Evolutionary conservation across 2,329 filamentous ascomycete genomes (phyloP).

Genomic region (Cyphellophora attinorum): DNA sequence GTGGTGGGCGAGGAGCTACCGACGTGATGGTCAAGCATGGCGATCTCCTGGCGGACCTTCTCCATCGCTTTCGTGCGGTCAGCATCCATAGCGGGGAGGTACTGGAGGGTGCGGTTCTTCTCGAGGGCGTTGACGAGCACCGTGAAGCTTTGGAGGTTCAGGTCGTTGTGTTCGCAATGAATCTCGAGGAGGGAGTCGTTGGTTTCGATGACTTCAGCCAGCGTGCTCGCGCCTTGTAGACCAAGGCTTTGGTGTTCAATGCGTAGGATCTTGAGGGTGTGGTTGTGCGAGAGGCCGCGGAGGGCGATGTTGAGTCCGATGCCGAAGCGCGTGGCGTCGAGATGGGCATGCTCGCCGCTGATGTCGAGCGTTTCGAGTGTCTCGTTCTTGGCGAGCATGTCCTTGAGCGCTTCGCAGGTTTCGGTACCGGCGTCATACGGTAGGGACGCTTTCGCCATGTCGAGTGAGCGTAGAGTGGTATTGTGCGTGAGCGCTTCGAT

Average conservation of each 20-base stretch:
- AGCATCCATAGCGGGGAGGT: constrained; percentile 53
- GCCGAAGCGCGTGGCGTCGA: constrained; percentile 62
- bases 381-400: constrained; percentile 58
- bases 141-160: constrained; percentile 53
- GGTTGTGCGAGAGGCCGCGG: constrained; percentile 55
- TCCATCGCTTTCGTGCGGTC: constrained; percentile 54
- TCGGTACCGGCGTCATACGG: constrained; percentile 60
- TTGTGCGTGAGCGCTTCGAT: constrained; percentile 54
- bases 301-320: constrained; percentile 59
- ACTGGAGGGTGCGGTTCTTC: constrained; percentile 52
- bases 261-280: constrained; percentile 49
- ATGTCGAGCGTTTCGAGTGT: constrained; percentile 59
- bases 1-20: too few species aligned
- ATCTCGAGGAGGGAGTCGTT: constrained; percentile 56
- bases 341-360: constrained; percentile 59
- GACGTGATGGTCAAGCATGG: constrained; percentile 34
- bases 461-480: constrained; percentile 52
- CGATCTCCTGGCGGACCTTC: constrained; percentile 47
- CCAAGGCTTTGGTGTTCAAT: constrained; percentile 63
- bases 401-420: constrained; percentile 54
- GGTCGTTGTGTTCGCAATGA: constrained; percentile 61
- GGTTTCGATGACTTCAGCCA: constrained; percentile 57
- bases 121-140: constrained; percentile 59
- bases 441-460: constrained; percentile 61
- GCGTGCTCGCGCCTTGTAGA: constrained; percentile 57